Base-by-base conservation (phyloP, 306 rosid species). In the Prunus davidiana region DNA sequence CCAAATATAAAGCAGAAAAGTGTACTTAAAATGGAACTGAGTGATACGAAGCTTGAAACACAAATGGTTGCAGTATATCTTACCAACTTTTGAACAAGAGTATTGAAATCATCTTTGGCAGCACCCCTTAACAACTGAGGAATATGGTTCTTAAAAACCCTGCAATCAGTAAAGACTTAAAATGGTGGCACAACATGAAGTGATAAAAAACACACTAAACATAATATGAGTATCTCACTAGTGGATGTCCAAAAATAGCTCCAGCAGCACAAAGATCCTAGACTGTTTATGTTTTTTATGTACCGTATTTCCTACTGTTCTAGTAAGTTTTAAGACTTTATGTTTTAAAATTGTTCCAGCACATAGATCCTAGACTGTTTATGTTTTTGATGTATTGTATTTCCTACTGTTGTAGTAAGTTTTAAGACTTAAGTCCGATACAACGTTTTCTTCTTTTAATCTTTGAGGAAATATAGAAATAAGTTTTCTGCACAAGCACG, bases 91-190 rank as follows among this genome's bases (percentile, higher is more conserved):
- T 85, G 77, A 81, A 73, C 83, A 64, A 72, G 72, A 75, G 62
- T 80, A 75, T 57, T 80, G 46, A 88, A 67, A 64, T 90, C 80
- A 73, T 85, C 84, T 81, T 83, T 79, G 66, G 87, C 64, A 73
- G 80, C 78, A 45, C 93, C 93, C 87, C 62, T 84, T 45, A 94
- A 82, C 83, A 94, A 77, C 57, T 83, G 82, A 66, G 97, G 97
- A 77, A 89, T 80, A 70, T 81, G 83, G 75, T 91, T 92, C 91
- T 91, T 90, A 89, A 92, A 94, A 64, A 88, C 78, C 98, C 98
- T 94, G 82, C 78, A 90, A 71, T 64, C 60, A 73, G 51, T 56
- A 71, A 78, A 76, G 32, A 27, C 57, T 11, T 60, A 25, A 12
- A 25, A 60, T 60, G 3, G 32, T 14, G 58, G 43, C n/a, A 47